These are phyloP conservation scores for Colletotrichum musicola DNA, from an alignment of 2,329 filamentous ascomycete species.

Conservation along the genomic window DNA sequence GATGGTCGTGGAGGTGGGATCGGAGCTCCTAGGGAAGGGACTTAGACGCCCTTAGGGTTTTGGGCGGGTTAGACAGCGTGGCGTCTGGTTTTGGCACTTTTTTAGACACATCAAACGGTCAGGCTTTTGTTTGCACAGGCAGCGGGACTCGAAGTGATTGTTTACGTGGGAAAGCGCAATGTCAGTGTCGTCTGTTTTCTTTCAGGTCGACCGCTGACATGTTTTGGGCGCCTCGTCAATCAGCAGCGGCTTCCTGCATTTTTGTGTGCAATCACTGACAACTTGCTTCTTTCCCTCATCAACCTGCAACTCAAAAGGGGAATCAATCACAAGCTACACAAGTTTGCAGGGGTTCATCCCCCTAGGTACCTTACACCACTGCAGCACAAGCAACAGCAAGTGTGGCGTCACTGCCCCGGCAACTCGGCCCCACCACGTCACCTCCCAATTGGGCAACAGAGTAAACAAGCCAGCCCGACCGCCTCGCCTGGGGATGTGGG, in stretches of 20 bases:
- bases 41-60: constrained; percentile 49
- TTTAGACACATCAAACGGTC: constrained; percentile 12
- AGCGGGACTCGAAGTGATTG: background rate
- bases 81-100: constrained; percentile 29
- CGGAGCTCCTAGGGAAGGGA: constrained; percentile 64
- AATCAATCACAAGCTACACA: background rate
- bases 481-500: constrained; percentile 40
- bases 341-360: background rate
- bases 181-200: constrained; percentile 2
- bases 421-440: constrained; percentile 39
- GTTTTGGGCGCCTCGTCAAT: background rate
- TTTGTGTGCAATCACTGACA: background rate
- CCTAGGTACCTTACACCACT: background rate
- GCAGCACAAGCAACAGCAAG: constrained; percentile 24
- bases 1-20: constrained; percentile 68
- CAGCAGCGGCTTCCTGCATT: background rate
- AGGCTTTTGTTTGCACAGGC: constrained; percentile 21
- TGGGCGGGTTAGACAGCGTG: constrained; percentile 14
- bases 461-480: constrained; percentile 41
- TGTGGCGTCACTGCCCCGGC: constrained; percentile 40
- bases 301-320: background rate
- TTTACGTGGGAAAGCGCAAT: constrained; percentile 7
- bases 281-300: constrained; percentile 1
- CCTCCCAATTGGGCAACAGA: constrained; percentile 39
- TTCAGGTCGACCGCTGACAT: background rate